phyloP scores from a whole-genome alignment of 108 stramenopile species.

The Fragilariopsis cylindrus region DNA sequence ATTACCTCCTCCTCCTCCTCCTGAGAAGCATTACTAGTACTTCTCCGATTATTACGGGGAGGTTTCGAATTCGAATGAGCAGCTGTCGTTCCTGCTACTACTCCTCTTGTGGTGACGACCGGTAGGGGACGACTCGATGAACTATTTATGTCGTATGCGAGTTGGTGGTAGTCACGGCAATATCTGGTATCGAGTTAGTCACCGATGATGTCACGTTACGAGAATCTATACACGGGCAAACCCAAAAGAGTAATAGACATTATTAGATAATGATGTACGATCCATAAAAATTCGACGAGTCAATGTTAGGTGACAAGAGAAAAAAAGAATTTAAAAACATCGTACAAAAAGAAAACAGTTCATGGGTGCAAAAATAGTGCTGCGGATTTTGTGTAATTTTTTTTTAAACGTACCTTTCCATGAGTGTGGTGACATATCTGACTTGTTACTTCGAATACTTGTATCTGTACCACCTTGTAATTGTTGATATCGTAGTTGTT shows the following conservation, averaged over 20 bases:
- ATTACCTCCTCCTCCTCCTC: neutral
- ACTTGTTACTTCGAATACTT: slow-evolving; percentile 26
- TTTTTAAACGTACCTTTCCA: slow-evolving; percentile 17
- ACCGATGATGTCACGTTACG: neutral
- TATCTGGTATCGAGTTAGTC: slow-evolving; percentile 10
- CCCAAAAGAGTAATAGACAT: neutral
- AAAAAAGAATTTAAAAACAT: no score
- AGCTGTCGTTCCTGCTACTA: neutral
- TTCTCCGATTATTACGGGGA: neutral
- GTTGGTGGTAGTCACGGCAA: slow-evolving; percentile 15
- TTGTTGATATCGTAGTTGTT: slow-evolving; percentile 1
- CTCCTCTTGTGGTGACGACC: slow-evolving; percentile 18
- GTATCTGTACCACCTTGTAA: neutral
- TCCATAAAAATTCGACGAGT: no score
- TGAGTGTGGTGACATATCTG: slow-evolving; percentile 31
- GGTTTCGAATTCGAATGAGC: neutral
- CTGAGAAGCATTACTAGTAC: neutral
- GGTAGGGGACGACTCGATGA: slow-evolving; percentile 20
- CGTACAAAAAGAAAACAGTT: no score
- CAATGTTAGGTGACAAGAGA: no score
- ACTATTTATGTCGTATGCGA: slow-evolving; percentile 25
- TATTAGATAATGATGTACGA: neutral
- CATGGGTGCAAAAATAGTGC: no score
- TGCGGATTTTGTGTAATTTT: no score
- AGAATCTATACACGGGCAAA: neutral